These are phyloP conservation scores for Ceratopteris richardii DNA, from an alignment of 75 land plant genomes.

Conservation along the genomic window DNA sequence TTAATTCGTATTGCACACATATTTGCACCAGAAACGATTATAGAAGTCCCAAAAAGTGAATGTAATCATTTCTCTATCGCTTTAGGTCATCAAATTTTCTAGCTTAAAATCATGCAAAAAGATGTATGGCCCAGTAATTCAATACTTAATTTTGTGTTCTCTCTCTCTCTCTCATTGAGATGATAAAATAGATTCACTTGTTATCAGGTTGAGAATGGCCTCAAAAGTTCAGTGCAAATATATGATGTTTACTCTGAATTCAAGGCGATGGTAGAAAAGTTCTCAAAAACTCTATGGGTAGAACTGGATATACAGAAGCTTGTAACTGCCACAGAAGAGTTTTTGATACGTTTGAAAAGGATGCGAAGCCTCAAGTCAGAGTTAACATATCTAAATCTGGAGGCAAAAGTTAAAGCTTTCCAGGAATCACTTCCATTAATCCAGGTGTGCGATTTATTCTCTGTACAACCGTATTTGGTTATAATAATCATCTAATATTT, in stretches of 20 bases:
- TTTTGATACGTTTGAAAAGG: constrained; percentile 19
- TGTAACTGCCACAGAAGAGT: constrained; percentile 18
- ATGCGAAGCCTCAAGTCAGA: constrained; percentile 15
- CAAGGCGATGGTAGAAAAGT: constrained; percentile 13
- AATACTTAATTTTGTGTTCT: no score
- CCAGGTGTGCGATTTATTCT: constrained; percentile 12
- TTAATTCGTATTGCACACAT: no score
- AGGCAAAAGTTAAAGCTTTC: constrained; percentile 27
- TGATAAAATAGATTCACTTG: no score
- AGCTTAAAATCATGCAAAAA: no score
- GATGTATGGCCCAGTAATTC: no score
- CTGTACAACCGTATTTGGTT: neutral
- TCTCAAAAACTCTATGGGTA: constrained; percentile 22
- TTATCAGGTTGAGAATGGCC: constrained; percentile 20
- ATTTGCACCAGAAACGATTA: no score
- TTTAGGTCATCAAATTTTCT: no score
- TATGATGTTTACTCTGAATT: constrained; percentile 21
- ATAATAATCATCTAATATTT: neutral
- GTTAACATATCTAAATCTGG: constrained; percentile 15
- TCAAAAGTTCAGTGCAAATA: constrained; percentile 14
- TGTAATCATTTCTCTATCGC: no score
- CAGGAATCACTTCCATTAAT: constrained; percentile 35
- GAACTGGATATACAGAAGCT: constrained; percentile 29
- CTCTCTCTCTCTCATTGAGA: no score
- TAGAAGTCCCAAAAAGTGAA: no score